phyloP scores from a whole-genome alignment of 768 basidiomycete genomes.

The Dictyophora rubrovolvata region DNA sequence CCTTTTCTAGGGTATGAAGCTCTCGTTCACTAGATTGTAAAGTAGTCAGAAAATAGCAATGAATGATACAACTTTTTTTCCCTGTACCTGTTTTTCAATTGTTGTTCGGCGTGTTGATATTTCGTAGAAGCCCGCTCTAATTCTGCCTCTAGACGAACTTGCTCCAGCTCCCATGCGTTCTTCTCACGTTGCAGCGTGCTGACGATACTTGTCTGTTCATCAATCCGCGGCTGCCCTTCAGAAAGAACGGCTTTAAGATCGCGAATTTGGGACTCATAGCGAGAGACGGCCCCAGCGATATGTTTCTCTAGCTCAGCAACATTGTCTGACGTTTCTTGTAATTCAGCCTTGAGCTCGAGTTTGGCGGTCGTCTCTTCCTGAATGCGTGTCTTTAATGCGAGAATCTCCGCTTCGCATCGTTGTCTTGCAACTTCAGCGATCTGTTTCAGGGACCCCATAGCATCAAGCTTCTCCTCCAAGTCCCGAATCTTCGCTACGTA shows the following conservation, averaged over 20 bases:
- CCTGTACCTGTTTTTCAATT: conserved; percentile 51
- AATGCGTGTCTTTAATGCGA: neutral
- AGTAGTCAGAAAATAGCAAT: neutral
- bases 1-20: conserved; percentile 29
- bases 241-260: conserved; percentile 1
- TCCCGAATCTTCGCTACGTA: neutral
- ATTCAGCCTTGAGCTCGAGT: neutral
- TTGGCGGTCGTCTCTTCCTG: neutral
- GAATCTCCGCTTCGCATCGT: neutral
- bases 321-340: neutral
- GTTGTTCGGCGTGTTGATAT: conserved; percentile 46
- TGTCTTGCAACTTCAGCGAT: neutral
- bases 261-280: conserved; percentile 6
- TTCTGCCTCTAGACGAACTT: conserved; percentile 45
- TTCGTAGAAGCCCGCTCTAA: conserved; percentile 3
- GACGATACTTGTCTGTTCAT: conserved; percentile 28
- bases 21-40: conserved; percentile 36
- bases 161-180: conserved; percentile 39
- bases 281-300: neutral
- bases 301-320: neutral
- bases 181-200: conserved; percentile 40
- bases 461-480: neutral
- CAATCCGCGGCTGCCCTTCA: conserved; percentile 28
- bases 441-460: neutral
- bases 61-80: neutral